Base-by-base conservation (phyloP, 2,329 filamentous ascomycete genomes). In the Aspergillus intermedius region DNA sequence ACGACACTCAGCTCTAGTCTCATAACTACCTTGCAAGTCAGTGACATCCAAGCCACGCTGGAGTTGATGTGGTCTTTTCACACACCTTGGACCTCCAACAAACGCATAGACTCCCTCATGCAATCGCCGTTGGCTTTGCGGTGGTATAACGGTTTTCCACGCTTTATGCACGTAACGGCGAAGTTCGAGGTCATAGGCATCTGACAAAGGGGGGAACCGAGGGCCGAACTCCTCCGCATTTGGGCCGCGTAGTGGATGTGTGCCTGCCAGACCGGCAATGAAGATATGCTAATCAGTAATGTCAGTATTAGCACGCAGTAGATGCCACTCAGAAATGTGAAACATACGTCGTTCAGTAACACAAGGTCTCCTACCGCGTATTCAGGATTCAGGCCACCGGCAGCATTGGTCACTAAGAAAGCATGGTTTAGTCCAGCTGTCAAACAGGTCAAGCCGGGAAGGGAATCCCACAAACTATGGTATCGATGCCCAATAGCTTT, bases 21-120 rank as follows among this genome's bases (percentile, higher is more conserved):
- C 82, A 60, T 84, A 85, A 44, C 76, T 79, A 44, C 46, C 46
- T 19, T 19, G 10, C 37, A 8, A 40, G 37, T 48, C 37, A 19
- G 34, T 13, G 39, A 44, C 21, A n/a, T n/a, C 10, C 37, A 40
- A 22, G 17, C 7, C 10, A 9, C 19, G 17, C 17, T 37, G 34
- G 34, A 7, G n/a, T 37, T 37, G 34, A n/a, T 19, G 7, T 37
- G n/a, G 13, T 37, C n/a, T 19, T 15, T 37, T 17, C 51, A 64
- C 70, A 67, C 64, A 80, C 76, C 74, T 82, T 47, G 82, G 82
- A 13, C 82, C 82, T 15, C 75, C 77, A 42, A 82, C 80, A 60
- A 80, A 86, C 5, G 81, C 81, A 68, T 86, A 86, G 2, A 84
- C 77, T 15, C 82, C 82, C 61, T 86, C 82, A 53, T 83, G 80